These are phyloP conservation scores for Penicillium nordicum DNA, from an alignment of 2,329 filamentous ascomycete species.

Conservation along the genomic window DNA sequence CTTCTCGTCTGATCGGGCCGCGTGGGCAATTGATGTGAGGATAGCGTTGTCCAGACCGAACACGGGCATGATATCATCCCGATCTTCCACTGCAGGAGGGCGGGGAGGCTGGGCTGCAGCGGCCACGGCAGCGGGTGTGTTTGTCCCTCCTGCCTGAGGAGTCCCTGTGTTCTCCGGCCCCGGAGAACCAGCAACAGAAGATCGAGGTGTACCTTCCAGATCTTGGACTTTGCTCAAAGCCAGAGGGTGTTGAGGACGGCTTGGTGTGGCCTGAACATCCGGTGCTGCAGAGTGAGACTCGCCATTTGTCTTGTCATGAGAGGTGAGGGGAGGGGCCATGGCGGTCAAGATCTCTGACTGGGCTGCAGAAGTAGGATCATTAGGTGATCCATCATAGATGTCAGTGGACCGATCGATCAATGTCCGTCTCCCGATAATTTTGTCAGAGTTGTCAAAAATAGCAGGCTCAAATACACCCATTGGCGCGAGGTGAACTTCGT, in stretches of 20 bases:
- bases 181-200: constrained; percentile 83
- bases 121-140: constrained; percentile 40
- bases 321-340: constrained; percentile 42
- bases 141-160: constrained; percentile 51
- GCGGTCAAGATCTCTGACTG: constrained; percentile 65
- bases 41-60: constrained; percentile 87
- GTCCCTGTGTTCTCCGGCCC: constrained; percentile 73
- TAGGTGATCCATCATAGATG: constrained; percentile 86
- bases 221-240: constrained; percentile 67
- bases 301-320: constrained; percentile 32
- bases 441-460: constrained; percentile 78
- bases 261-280: constrained; percentile 44
- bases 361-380: constrained; percentile 82
- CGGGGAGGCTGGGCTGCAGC: constrained; percentile 38
- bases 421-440: constrained; percentile 74
- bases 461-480: constrained; percentile 91
- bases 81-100: constrained; percentile 53
- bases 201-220: constrained; percentile 71
- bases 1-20: constrained; percentile 83
- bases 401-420: constrained; percentile 87
- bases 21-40: constrained; percentile 81
- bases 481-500: constrained; percentile 89
- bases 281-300: constrained; percentile 33
- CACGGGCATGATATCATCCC: constrained; percentile 76
- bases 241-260: constrained; percentile 61